Percentiles rank a stretch among this genome's conserved stretches.
These are phyloP conservation scores for Blastobotrys americana DNA, from an alignment of 805 yeast genomes.

Conservation along the genomic window DNA sequence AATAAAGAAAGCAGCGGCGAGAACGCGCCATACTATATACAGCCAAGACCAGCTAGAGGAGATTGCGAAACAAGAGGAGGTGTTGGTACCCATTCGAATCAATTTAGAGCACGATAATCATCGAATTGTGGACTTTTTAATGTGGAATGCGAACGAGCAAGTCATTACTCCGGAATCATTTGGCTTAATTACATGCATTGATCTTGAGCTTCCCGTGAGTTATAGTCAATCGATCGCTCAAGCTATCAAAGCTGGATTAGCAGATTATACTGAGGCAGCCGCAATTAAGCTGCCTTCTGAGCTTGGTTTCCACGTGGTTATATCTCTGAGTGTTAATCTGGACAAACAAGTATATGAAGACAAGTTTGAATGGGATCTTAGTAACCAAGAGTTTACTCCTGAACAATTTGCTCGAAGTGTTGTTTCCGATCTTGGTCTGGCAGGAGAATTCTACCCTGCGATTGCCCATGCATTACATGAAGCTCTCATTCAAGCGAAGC, in stretches of 20 bases:
- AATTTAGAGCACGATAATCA: conserved; percentile 52
- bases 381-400: conserved; percentile 50
- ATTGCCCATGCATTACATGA: conserved; percentile 85
- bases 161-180: conserved; percentile 64
- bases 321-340: conserved; percentile 73
- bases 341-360: conserved; percentile 83
- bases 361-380: conserved; percentile 88
- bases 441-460: conserved; percentile 82
- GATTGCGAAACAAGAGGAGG: conserved; percentile 36
- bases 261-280: conserved; percentile 60
- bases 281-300: conserved; percentile 61
- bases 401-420: conserved; percentile 76
- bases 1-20: conserved; percentile 35
- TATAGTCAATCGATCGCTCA: conserved; percentile 56
- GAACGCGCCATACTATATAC: conserved; percentile 33
- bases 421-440: conserved; percentile 76
- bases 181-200: conserved; percentile 72
- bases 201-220: conserved; percentile 67
- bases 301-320: conserved; percentile 62
- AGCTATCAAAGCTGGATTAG: conserved; percentile 73
- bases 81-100: conserved; percentile 60
- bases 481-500: conserved; percentile 62
- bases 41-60: conserved; percentile 33
- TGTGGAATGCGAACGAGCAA: conserved; percentile 67
- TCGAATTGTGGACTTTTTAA: conserved; percentile 53